Evolutionary conservation across 768 basidiomycete species (phyloP).

Genomic region (Dentipellis sp.): DNA sequence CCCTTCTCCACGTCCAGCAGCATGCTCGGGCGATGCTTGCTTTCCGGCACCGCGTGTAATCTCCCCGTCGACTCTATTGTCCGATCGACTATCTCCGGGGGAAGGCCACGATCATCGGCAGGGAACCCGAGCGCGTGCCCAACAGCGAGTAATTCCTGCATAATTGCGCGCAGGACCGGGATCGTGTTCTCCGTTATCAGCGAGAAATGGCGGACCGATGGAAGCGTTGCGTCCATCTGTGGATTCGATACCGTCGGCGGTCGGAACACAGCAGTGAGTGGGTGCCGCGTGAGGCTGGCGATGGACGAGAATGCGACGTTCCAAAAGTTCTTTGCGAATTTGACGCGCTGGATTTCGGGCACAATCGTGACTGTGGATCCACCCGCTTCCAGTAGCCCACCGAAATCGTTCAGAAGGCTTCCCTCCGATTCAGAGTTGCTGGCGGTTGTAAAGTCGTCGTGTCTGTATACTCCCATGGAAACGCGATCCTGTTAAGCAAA

Average conservation of each 20-base stretch:
- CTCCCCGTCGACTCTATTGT: conserved; percentile 30
- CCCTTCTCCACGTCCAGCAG: conserved; percentile 45
- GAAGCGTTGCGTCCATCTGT: not conserved
- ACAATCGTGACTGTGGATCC: conserved; percentile 38
- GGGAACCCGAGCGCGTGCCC: conserved; percentile 40
- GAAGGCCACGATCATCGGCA: conserved; percentile 35
- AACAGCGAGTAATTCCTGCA: conserved; percentile 37
- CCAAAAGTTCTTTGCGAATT: conserved; percentile 59
- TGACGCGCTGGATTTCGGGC: conserved; percentile 52
- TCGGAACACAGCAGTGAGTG: conserved; percentile 43
- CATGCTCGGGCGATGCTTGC: conserved; percentile 50
- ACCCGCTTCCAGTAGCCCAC: conserved; percentile 33
- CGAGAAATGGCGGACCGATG: conserved; percentile 24
- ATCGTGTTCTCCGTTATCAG: not conserved
- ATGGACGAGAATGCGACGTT: conserved; percentile 47
- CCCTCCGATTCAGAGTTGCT: conserved; percentile 34
- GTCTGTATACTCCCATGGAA: conserved; percentile 46
- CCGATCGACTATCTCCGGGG: conserved; percentile 30
- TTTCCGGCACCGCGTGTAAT: conserved; percentile 33
- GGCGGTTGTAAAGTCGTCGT: conserved; percentile 29
- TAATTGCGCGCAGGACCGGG: not conserved
- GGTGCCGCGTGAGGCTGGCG: conserved; percentile 39
- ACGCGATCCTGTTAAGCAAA: conserved; percentile 34
- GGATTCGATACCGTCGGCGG: conserved; percentile 30
- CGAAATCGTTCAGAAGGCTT: conserved; percentile 35